Evolutionary conservation across 2,329 filamentous ascomycete species (phyloP).

Genomic region (Fusarium brevicatenulatum): DNA sequence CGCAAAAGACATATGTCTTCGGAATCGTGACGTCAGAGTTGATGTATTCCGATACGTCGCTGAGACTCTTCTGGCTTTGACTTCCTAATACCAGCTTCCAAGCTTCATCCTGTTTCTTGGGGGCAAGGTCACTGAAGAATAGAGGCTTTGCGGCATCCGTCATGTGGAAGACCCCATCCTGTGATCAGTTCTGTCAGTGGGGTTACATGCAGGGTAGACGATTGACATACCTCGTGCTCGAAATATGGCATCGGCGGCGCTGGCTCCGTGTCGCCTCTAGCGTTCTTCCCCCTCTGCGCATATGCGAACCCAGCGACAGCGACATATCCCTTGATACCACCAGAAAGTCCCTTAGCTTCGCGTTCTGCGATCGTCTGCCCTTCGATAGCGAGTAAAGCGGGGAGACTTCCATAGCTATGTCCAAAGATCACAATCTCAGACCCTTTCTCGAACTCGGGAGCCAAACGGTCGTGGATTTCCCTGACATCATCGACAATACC

Average conservation of each 20-base stretch:
- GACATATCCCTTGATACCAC: not conserved
- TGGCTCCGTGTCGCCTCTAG: not conserved
- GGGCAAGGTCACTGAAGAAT: not conserved
- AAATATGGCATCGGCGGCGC: not conserved
- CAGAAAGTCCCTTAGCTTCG: accelerated
- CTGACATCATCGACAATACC: not conserved
- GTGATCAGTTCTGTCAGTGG: accelerated
- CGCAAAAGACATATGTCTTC: not conserved
- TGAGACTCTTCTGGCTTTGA: not conserved
- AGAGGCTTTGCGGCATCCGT: not conserved
- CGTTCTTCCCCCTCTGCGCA: not conserved
- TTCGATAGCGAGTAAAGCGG: not conserved
- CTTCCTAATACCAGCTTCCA: not conserved
- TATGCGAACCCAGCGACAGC: not conserved
- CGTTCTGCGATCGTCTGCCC: not conserved
- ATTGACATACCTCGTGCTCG: not conserved
- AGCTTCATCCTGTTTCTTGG: not conserved
- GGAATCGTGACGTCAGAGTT: constrained; percentile 1
- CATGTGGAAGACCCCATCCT: not conserved
- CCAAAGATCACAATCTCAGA: not conserved
- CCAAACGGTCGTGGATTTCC: not conserved
- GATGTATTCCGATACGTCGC: not conserved
- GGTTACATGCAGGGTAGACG: accelerated
- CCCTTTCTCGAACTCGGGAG: not conserved
- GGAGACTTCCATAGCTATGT: constrained; percentile 8